Evolutionary conservation across 2,329 filamentous ascomycete genomes (phyloP).

Genomic region (Byssoonygena ceratinophila): DNA sequence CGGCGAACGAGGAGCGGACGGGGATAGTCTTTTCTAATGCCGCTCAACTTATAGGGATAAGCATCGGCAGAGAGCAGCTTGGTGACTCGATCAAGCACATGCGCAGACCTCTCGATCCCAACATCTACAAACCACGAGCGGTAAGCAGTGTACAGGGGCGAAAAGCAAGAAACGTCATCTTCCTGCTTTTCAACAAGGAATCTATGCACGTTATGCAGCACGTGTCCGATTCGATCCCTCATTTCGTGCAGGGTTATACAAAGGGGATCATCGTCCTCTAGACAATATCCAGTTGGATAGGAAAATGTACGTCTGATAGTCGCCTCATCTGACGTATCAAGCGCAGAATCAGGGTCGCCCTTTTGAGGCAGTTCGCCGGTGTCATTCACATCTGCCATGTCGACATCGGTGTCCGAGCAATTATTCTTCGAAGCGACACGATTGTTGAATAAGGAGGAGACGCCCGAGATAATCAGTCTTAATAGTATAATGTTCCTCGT

Average conservation of each 20-base stretch:
- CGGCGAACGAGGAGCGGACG: conserved; percentile 83
- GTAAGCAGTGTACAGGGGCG: conserved; percentile 81
- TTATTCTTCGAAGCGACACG: conserved; percentile 52
- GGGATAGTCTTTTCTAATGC: conserved; percentile 83
- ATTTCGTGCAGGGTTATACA: conserved; percentile 72
- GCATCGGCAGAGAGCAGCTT: conserved; percentile 78
- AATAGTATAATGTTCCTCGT: conserved; percentile 80
- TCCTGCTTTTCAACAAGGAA: conserved; percentile 79
- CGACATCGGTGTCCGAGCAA: conserved; percentile 31
- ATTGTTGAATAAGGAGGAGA: conserved; percentile 81
- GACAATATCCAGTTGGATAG: conserved; percentile 77
- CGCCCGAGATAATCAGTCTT: conserved; percentile 77
- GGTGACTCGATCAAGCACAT: conserved; percentile 77
- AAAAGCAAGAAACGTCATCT: conserved; percentile 93
- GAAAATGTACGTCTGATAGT: conserved; percentile 69
- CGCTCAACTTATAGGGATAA: conserved; percentile 87
- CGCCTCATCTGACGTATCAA: conserved; percentile 49
- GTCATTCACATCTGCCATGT: conserved; percentile 38
- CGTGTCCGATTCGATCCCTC: conserved; percentile 66
- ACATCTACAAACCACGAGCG: conserved; percentile 96
- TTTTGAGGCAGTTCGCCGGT: conserved; percentile 19
- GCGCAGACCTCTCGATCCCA: conserved; percentile 87
- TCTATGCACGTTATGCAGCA: conserved; percentile 71
- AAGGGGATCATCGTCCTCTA: conserved; percentile 52
- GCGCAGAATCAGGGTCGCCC: conserved; percentile 41